Percentiles rank a stretch among this genome's conserved stretches.
Conservation (phyloP, 2,329 filamentous ascomycete species). For the Blastomyces gilchristii region DNA sequence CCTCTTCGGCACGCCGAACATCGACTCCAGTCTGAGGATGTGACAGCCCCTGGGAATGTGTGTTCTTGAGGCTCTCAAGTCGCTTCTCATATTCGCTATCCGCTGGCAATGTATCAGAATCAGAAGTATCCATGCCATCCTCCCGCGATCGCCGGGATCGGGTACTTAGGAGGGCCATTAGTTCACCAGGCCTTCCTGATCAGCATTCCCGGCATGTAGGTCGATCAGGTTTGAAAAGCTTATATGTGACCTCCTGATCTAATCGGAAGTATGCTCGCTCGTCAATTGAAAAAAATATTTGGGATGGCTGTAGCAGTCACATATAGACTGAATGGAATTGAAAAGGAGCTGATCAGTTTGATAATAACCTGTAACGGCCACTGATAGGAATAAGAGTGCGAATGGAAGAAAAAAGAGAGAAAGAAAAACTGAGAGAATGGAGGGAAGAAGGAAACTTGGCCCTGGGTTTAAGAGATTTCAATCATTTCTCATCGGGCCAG, state of each 20-base stretch:
- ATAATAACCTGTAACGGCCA: not conserved
- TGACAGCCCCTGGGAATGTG: slow-evolving; percentile 26
- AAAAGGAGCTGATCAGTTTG: not conserved
- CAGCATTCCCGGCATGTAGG: not conserved
- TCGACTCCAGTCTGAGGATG: slow-evolving; percentile 32
- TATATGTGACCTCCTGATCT: not conserved
- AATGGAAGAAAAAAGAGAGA: not conserved
- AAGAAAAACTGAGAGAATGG: no score
- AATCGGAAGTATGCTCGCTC: not conserved
- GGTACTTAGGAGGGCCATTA: not conserved
- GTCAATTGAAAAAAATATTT: not conserved
- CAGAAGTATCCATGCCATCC: slow-evolving; percentile 17
- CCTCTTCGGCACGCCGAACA: slow-evolving; percentile 38
- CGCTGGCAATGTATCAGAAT: slow-evolving; percentile 20
- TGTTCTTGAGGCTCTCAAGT: slow-evolving; percentile 24
- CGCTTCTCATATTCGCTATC: slow-evolving; percentile 22
- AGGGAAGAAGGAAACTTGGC: no score
- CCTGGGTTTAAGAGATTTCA: no score
- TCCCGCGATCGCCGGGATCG: not conserved
- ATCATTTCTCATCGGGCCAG: no score
- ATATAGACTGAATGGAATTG: not conserved
- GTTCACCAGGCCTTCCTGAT: not conserved
- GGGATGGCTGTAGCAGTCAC: not conserved
- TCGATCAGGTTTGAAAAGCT: not conserved
- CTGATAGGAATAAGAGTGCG: not conserved